A percentile compares a stretch with the other conserved stretches of the same genome.
Evolutionary conservation across 2,329 filamentous ascomycete genomes (phyloP).

Genomic region (Botrytis sinoallii): DNA sequence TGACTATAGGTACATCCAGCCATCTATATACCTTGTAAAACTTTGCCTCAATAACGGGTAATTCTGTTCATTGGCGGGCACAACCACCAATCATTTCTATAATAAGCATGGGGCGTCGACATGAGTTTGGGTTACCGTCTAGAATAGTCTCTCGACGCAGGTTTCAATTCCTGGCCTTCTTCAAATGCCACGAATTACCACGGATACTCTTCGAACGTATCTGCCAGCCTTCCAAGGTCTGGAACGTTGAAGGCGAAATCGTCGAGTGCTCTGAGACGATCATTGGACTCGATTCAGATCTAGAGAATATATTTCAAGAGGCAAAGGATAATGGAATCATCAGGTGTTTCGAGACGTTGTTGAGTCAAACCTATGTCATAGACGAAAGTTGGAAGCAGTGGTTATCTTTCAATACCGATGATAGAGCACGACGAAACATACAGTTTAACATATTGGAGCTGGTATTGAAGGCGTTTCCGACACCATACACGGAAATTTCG

Average conservation of each 20-base stretch:
- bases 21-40: background rate
- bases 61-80: background rate
- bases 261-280: background rate
- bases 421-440: background rate
- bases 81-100: background rate
- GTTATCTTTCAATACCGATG: background rate
- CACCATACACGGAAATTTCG: background rate
- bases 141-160: background rate
- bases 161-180: slow-evolving; percentile 1
- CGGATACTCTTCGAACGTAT: background rate
- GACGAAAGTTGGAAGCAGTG: background rate
- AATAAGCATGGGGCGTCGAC: background rate
- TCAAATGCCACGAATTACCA: background rate
- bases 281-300: background rate
- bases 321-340: background rate
- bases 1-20: background rate
- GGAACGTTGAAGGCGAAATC: background rate
- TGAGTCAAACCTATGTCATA: background rate
- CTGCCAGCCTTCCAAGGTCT: background rate
- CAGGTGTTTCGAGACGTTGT: background rate
- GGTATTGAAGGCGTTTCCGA: background rate
- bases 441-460: background rate
- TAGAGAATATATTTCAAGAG: background rate
- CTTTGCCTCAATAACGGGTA: background rate
- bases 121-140: background rate